A percentile compares a stretch with the other conserved stretches of the same genome.
Evolutionary conservation across 345 rosid genomes (phyloP).

Genomic region (Reutealis trisperma): DNA sequence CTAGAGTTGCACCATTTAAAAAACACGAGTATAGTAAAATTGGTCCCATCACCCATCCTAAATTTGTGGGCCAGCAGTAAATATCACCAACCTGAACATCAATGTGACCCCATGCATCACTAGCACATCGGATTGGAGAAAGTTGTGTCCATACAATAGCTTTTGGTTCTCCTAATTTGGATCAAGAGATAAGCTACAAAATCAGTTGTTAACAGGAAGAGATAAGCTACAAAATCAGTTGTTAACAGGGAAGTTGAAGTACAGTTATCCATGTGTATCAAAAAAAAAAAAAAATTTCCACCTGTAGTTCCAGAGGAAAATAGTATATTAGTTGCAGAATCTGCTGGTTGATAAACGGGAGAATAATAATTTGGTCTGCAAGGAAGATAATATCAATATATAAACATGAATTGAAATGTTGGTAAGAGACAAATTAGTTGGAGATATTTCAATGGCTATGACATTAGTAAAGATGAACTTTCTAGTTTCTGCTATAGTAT

Average conservation of each 20-base stretch:
- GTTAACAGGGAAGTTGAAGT: not conserved
- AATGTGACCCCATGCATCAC: slow-evolving; percentile 69
- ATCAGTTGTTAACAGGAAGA: slow-evolving; percentile 9
- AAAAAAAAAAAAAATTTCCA: slow-evolving; percentile 12
- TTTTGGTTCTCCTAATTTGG: slow-evolving; percentile 80
- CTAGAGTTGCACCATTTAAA: slow-evolving; percentile 75
- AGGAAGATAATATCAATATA: slow-evolving; percentile 12
- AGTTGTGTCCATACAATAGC: slow-evolving; percentile 94
- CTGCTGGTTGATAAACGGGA: slow-evolving; percentile 56
- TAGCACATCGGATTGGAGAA: slow-evolving; percentile 62
- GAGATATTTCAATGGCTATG: not conserved
- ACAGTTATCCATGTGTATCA: not conserved
- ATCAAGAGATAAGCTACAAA: slow-evolving; percentile 15
- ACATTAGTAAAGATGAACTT: not conserved
- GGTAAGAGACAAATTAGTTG: not conserved
- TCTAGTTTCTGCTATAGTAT: not conserved
- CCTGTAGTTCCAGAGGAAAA: slow-evolving; percentile 98
- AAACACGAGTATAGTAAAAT: slow-evolving; percentile 62
- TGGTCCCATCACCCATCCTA: slow-evolving; percentile 98
- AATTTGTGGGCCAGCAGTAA: slow-evolving; percentile 91
- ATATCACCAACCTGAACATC: slow-evolving; percentile 56
- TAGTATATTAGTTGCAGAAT: slow-evolving; percentile 71
- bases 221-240: slow-evolving; percentile 10
- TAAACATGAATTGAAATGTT: not conserved
- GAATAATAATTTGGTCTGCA: slow-evolving; percentile 45